Conservation (phyloP, 345 rosid species). For the Turritis glabra region DNA sequence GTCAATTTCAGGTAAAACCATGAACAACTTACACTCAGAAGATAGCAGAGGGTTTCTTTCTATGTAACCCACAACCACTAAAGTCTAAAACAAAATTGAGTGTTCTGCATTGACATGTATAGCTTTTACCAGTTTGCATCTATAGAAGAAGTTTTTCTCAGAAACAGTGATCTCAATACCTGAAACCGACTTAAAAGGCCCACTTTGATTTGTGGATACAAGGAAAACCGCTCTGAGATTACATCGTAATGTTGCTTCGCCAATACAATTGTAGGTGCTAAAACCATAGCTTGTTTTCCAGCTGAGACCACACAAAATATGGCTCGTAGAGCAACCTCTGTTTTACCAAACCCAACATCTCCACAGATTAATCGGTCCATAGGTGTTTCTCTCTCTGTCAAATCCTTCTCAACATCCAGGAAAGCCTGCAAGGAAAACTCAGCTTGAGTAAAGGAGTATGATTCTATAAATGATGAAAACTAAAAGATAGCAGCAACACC, state of each 20-base stretch:
- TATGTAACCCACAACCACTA: constrained; percentile 11
- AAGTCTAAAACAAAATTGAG: background rate
- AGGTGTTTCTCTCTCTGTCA: constrained; percentile 90
- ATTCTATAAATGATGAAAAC: constrained; percentile 5
- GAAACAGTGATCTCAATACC: constrained; percentile 47
- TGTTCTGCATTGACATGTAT: constrained; percentile 7
- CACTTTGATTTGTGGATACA: constrained; percentile 59
- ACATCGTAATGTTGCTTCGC: constrained; percentile 97
- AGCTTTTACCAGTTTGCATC: constrained; percentile 4
- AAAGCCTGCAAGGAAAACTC: constrained; percentile 70
- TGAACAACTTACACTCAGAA: constrained; percentile 9
- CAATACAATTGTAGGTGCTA: constrained; percentile 92
- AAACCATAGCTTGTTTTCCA: constrained; percentile 95
- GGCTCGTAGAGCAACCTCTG: constrained; percentile 96
- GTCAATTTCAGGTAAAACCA: constrained; percentile 29
- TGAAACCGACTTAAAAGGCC: constrained; percentile 95
- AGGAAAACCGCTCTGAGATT: constrained; percentile 73
- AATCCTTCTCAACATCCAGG: constrained; percentile 84
- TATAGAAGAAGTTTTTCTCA: constrained; percentile 9
- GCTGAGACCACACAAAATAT: constrained; percentile 82
- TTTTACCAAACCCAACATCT: constrained; percentile 98
- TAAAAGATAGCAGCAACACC: constrained; percentile 41
- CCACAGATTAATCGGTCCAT: constrained; percentile 97
- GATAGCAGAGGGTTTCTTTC: constrained; percentile 4
- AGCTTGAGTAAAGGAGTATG: constrained; percentile 30